phyloP scores from a whole-genome alignment of 2,329 filamentous ascomycete genomes.

The Diaporthe caulivora region DNA sequence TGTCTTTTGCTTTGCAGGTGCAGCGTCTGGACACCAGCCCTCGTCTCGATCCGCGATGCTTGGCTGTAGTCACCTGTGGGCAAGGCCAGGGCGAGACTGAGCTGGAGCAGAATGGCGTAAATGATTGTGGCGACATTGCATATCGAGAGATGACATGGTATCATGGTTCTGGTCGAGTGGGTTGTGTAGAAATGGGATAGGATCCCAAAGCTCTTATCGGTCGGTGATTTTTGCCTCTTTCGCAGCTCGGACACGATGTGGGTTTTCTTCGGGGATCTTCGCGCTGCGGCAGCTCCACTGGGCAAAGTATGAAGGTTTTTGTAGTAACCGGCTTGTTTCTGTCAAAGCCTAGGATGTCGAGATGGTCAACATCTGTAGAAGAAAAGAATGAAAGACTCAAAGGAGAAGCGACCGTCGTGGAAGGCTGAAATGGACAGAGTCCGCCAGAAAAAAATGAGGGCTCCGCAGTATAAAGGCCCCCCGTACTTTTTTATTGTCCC shows the following conservation, averaged over 20 bases:
- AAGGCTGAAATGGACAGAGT: slow-evolving; percentile 6
- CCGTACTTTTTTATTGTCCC: slow-evolving; percentile 1
- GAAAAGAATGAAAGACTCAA: neutral
- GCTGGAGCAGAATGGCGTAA: slow-evolving; percentile 2
- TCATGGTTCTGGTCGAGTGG: slow-evolving; percentile 6
- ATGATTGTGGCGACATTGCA: slow-evolving; percentile 20
- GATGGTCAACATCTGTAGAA: slow-evolving; percentile 18
- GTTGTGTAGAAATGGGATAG: too few relatives aligned
- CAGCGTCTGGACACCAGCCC: neutral
- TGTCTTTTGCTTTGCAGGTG: neutral
- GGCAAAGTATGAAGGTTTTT: neutral
- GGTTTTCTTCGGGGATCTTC: neutral
- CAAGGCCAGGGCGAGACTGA: slow-evolving; percentile 2
- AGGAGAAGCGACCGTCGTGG: neutral
- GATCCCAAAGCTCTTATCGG: neutral
- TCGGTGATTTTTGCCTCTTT: neutral
- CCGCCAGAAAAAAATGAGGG: neutral
- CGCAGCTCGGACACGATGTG: neutral
- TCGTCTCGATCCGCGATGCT: neutral
- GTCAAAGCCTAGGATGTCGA: slow-evolving; percentile 17
- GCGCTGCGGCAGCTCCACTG: slow-evolving; percentile 10
- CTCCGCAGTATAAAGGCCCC: neutral
- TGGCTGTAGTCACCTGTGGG: neutral
- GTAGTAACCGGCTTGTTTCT: slow-evolving; percentile 3
- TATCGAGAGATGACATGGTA: slow-evolving; percentile 23